Percentiles rank a stretch among this genome's conserved stretches.
These are phyloP conservation scores for Brasilioporus rufonigricans DNA, from an alignment of 768 basidiomycete species.

Conservation along the genomic window DNA sequence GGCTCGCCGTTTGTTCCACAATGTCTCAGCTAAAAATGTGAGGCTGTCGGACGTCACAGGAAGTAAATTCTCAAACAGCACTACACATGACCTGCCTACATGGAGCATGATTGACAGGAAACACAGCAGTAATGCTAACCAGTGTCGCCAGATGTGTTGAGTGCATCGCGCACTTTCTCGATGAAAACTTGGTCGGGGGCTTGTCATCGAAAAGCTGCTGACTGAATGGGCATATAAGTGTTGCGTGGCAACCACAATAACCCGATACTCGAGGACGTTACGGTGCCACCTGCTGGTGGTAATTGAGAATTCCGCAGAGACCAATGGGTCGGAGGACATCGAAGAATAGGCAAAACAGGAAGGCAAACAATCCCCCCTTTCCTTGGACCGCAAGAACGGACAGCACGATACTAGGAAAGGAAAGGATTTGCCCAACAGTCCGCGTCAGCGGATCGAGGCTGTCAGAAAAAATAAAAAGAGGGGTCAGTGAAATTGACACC, in stretches of 20 bases:
- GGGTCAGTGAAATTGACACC: slow-evolving; percentile 14
- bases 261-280: neutral
- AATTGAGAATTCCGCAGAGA: neutral
- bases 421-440: neutral
- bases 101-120: slow-evolving; percentile 3
- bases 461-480: slow-evolving; percentile 1
- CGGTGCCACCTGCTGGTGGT: neutral
- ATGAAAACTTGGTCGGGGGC: neutral
- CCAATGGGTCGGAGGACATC: slow-evolving; percentile 1
- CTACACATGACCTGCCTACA: neutral
- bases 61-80: slow-evolving; percentile 1
- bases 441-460: slow-evolving; percentile 2
- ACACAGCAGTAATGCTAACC: neutral
- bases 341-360: slow-evolving; percentile 1
- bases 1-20: neutral
- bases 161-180: slow-evolving; percentile 2
- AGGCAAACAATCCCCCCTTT: neutral
- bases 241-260: slow-evolving; percentile 7
- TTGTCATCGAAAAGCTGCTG: neutral
- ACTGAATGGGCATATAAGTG: neutral
- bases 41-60: slow-evolving; percentile 2
- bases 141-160: neutral
- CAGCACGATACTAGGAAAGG: neutral
- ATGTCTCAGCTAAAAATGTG: slow-evolving; percentile 12
- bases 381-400: neutral